Evolutionary conservation across 805 yeast species (phyloP), one percentile per base, ranked within the genome.

Genomic region (Komagataella kurtzmanii): DNA sequence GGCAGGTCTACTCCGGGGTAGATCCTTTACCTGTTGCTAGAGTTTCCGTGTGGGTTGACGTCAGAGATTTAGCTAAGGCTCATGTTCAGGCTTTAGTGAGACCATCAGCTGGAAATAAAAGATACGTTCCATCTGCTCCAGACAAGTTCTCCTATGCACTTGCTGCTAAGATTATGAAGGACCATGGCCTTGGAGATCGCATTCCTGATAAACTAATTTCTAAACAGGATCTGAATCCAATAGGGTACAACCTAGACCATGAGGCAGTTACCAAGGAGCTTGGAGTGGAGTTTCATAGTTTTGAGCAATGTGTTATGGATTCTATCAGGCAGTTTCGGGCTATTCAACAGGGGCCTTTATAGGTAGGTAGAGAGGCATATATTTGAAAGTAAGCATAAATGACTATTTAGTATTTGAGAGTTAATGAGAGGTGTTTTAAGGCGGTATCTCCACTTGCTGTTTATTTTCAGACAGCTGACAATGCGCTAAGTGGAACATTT

Each of bases 281-380:
- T 44, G 77, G 74, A 1, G 66, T 72, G 49, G 59, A 65, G 19
- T 71, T 68, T 54, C 68, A 63, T 50, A 58, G 59, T 17, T 64
- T 76, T 51, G 66, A 73, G 52, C 58, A 65, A 10, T 58, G 74
- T 2, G 67, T 78, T 8, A 60, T 61, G 36, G 79, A 76, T 54
- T 64, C 77, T 8, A 64, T 71, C 24, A 56, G 59, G 18, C 80
- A 74, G 61, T 63, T 75, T 21, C 44, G 46, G 24, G 19, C 46
- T 24, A 48, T 48, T 30, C 40, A 30, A 6, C 40, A 10, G n/a
- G 40, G 40, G 1, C 40, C 49, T 30, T 30, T 30, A 30, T 30
- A 30, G 12, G 40, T 30, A 30, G 12, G 40, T 30, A 8, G 40
- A 8, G 40, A 30, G 36, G 7, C 14, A 30, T 30, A 30, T 30